Percentiles rank a stretch among this genome's conserved stretches.
Conservation (phyloP, 768 basidiomycete genomes). For the Amanita brunnescens region DNA sequence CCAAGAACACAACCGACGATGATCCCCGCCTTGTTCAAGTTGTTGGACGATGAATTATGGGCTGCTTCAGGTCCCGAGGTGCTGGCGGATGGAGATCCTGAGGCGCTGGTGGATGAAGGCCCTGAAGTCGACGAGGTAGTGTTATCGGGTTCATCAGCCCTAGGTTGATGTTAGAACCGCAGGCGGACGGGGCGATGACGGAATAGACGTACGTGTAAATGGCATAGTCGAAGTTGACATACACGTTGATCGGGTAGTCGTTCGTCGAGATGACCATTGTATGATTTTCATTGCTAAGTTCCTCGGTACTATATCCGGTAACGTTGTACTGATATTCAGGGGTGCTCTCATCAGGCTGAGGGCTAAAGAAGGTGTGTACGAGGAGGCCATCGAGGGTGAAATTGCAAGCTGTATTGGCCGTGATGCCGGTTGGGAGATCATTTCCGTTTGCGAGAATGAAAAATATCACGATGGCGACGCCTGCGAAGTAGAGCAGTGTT, state of each 20-base stretch:
- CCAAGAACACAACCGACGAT: constrained; percentile 17
- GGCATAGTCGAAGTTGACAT: constrained; percentile 32
- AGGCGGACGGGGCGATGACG: neutral
- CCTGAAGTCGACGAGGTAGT: neutral
- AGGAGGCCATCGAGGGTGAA: too few species aligned
- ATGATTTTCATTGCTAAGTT: constrained; percentile 21
- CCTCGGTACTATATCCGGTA: constrained; percentile 18
- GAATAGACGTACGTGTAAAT: constrained; percentile 27
- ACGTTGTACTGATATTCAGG: constrained; percentile 20
- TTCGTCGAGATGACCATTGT: constrained; percentile 23
- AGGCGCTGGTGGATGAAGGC: neutral
- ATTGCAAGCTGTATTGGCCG: constrained; percentile 19
- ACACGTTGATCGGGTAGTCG: constrained; percentile 20
- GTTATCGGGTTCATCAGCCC: neutral
- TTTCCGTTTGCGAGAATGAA: constrained; percentile 1
- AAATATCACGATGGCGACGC: constrained; percentile 11
- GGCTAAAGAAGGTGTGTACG: constrained; percentile 18
- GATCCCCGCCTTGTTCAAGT: constrained; percentile 5
- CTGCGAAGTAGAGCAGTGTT: neutral
- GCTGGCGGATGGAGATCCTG: neutral
- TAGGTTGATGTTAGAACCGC: neutral
- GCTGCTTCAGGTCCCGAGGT: neutral
- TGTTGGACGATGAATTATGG: neutral
- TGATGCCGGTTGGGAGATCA: constrained; percentile 7
- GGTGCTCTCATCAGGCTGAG: constrained; percentile 18